These are phyloP conservation scores for Antitrichia curtipendula DNA, from an alignment of 225 moss, liverwort and hornwort genomes.

Conservation along the genomic window DNA sequence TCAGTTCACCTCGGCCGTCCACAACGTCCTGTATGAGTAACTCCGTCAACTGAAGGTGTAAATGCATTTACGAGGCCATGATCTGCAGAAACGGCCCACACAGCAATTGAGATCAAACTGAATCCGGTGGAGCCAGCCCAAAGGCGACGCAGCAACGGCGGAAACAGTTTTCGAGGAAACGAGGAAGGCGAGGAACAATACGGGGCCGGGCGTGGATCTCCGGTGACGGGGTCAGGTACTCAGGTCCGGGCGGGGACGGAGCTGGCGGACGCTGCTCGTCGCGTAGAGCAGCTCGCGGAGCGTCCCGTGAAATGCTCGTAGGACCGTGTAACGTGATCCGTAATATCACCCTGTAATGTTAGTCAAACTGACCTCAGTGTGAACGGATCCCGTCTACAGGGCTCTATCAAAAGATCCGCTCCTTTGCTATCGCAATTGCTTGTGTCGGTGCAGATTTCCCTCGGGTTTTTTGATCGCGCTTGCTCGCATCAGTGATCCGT, in stretches of 20 bases:
- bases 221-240: not conserved
- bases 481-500: not conserved
- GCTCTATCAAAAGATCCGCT: not conserved
- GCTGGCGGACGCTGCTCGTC: not conserved
- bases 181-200: not conserved
- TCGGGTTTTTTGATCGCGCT: not conserved
- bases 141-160: not conserved
- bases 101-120: not conserved
- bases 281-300: not conserved
- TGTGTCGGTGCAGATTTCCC: not conserved
- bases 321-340: not conserved
- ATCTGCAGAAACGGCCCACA: not conserved
- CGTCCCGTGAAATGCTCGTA: not conserved
- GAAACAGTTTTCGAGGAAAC: not conserved
- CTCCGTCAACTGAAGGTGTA: not conserved
- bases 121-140: not conserved
- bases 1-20: too few relatives aligned
- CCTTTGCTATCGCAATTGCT: not conserved
- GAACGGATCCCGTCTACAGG: not conserved
- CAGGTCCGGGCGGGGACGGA: not conserved
- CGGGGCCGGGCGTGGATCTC: not conserved
- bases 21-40: not conserved
- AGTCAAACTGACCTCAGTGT: not conserved
- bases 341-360: not conserved
- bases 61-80: not conserved